Conservation (phyloP, 139 green algal genomes). For the Pleodorina starrii region DNA sequence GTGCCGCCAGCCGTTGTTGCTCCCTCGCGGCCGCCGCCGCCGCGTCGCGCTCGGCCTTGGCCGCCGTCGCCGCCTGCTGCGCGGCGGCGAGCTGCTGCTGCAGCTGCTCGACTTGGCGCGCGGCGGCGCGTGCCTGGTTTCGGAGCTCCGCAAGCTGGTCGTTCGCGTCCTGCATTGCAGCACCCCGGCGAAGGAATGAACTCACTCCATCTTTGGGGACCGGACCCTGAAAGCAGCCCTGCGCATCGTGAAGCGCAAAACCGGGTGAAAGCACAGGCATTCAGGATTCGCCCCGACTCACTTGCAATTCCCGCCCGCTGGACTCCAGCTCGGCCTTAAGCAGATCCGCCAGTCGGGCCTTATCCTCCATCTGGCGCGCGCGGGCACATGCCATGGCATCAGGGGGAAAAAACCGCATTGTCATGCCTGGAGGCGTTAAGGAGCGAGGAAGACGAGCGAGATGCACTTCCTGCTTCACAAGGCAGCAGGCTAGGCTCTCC, state of each 20-base stretch:
- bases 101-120: background rate
- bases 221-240: no score
- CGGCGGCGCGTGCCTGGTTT: background rate
- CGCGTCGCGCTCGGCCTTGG: background rate
- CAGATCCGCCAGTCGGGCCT: slow-evolving; percentile 16
- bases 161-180: background rate
- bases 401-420: background rate
- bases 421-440: no score
- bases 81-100: background rate
- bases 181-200: no score
- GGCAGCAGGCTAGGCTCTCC: no score
- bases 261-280: no score
- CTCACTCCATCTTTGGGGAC: no score
- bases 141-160: slow-evolving; percentile 1
- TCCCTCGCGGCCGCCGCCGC: background rate
- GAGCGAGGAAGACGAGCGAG: no score
- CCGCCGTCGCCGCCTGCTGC: background rate
- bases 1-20: background rate
- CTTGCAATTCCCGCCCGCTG: background rate
- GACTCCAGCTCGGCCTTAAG: slow-evolving; percentile 14
- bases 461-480: no score
- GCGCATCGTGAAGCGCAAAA: no score
- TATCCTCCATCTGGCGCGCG: slow-evolving; percentile 27
- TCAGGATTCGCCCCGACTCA: no score
- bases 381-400: background rate